Conservation (phyloP, 2,329 filamentous ascomycete genomes). For the Hypoxylon rubiginosum region DNA sequence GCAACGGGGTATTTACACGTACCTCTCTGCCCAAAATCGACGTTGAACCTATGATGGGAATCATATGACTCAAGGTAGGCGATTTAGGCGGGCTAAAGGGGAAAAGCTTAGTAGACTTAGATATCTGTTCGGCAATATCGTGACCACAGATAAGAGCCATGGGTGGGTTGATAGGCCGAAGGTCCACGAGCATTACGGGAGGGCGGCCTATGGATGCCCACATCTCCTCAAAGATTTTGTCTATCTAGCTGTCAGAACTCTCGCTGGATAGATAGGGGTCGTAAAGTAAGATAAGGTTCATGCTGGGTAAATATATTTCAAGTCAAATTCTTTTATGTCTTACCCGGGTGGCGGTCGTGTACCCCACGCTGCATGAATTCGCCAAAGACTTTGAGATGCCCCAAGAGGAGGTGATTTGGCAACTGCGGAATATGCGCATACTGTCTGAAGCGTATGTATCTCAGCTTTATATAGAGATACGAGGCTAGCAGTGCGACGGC, state of each 20-base stretch:
- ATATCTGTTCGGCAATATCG: constrained; percentile 42
- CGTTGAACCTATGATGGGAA: constrained; percentile 35
- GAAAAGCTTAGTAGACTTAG: constrained; percentile 36
- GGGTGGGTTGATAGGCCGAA: constrained; percentile 37
- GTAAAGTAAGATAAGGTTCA: no score
- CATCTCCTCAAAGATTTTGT: constrained; percentile 44
- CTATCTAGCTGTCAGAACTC: constrained; percentile 21
- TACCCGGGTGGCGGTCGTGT: constrained; percentile 38
- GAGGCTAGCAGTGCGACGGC: constrained; percentile 18
- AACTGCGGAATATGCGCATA: constrained; percentile 40
- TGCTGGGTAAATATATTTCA: background rate
- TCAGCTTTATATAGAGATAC: constrained; percentile 33
- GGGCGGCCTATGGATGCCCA: constrained; percentile 35
- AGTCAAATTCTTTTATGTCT: constrained; percentile 3
- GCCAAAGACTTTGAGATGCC: constrained; percentile 38
- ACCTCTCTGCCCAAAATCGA: constrained; percentile 38
- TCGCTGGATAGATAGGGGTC: no score
- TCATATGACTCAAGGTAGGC: constrained; percentile 37
- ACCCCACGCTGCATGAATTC: constrained; percentile 53
- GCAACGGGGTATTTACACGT: constrained; percentile 35
- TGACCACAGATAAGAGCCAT: constrained; percentile 39
- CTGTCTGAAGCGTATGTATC: constrained; percentile 34
- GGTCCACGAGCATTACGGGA: constrained; percentile 42
- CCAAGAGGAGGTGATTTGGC: constrained; percentile 31
- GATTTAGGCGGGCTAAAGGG: constrained; percentile 39